These are phyloP conservation scores for Fimicolochytrium jonesii DNA, from an alignment of 192 early-diverging fungal genomes.

Conservation along the genomic window DNA sequence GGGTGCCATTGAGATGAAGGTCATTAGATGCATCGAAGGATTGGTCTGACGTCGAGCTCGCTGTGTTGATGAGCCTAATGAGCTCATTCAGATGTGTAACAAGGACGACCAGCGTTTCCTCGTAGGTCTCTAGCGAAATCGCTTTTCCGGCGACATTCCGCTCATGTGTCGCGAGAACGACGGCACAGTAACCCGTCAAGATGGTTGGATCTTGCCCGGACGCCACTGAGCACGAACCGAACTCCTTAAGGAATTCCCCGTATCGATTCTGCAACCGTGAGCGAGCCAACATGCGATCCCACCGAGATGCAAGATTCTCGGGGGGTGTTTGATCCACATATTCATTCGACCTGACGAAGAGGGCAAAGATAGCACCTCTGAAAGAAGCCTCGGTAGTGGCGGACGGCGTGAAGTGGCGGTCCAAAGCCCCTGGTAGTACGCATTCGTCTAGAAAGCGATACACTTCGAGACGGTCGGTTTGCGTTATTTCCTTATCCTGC, in stretches of 20 bases:
- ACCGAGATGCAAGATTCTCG: neutral
- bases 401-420: constrained; percentile 13
- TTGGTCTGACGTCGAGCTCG: neutral
- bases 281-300: neutral
- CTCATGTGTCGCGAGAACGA: constrained; percentile 16
- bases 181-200: neutral
- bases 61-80: neutral
- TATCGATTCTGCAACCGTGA: neutral
- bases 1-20: constrained; percentile 8
- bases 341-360: neutral
- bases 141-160: constrained; percentile 1
- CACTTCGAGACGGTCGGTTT: too few species aligned
- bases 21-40: neutral
- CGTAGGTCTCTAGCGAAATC: neutral
- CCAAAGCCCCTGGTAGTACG: constrained; percentile 4
- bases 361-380: constrained; percentile 8
- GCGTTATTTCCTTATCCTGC: too few species aligned
- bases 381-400: constrained; percentile 16
- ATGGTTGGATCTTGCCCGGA: neutral
- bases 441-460: neutral
- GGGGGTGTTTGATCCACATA: neutral
- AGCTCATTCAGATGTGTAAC: neutral
- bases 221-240: neutral
- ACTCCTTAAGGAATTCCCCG: neutral
- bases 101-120: neutral